phyloP scores from a whole-genome alignment of 2,329 filamentous ascomycete genomes.

The Ascochyta pisi region DNA sequence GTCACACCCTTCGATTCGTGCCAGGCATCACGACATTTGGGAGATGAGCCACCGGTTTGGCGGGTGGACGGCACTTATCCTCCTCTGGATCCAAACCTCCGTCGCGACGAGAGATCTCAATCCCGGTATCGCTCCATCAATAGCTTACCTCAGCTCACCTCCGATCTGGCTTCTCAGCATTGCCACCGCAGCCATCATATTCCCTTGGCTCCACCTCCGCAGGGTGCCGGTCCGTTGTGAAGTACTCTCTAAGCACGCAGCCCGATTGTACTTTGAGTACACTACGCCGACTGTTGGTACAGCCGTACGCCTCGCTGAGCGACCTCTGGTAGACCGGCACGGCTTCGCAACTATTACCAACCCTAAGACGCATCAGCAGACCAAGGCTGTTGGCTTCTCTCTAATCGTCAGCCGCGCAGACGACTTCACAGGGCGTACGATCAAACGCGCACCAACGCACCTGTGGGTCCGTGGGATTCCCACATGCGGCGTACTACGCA shows the following conservation, averaged over 20 bases:
- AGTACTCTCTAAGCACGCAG: slow-evolving; percentile 74
- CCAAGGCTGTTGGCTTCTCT: slow-evolving; percentile 38
- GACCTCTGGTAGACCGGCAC: slow-evolving; percentile 48
- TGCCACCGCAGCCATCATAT: slow-evolving; percentile 71
- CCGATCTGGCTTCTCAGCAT: slow-evolving; percentile 72
- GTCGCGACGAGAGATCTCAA: slow-evolving; percentile 36
- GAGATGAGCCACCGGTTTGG: slow-evolving; percentile 48
- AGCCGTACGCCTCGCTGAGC: slow-evolving; percentile 40
- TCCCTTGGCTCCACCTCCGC: slow-evolving; percentile 77
- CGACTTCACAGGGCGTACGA: slow-evolving; percentile 48
- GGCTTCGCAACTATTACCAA: slow-evolving; percentile 51
- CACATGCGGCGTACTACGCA: slow-evolving; percentile 45
- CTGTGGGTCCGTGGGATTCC: slow-evolving; percentile 50
- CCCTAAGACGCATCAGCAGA: slow-evolving; percentile 1
- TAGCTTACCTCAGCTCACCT: slow-evolving; percentile 36
- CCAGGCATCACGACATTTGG: slow-evolving; percentile 45
- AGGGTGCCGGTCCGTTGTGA: slow-evolving; percentile 72
- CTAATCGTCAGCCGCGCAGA: slow-evolving; percentile 49
- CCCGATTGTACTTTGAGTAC: slow-evolving; percentile 66
- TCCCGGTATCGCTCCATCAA: slow-evolving; percentile 20
- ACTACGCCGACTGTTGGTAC: slow-evolving; percentile 42
- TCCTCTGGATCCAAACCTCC: slow-evolving; percentile 45
- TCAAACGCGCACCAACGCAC: slow-evolving; percentile 40
- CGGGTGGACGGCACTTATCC: slow-evolving; percentile 46
- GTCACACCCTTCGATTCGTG: slow-evolving; percentile 42